phyloP scores from a whole-genome alignment of 441 rosid species.

The Corymbia calophylla region DNA sequence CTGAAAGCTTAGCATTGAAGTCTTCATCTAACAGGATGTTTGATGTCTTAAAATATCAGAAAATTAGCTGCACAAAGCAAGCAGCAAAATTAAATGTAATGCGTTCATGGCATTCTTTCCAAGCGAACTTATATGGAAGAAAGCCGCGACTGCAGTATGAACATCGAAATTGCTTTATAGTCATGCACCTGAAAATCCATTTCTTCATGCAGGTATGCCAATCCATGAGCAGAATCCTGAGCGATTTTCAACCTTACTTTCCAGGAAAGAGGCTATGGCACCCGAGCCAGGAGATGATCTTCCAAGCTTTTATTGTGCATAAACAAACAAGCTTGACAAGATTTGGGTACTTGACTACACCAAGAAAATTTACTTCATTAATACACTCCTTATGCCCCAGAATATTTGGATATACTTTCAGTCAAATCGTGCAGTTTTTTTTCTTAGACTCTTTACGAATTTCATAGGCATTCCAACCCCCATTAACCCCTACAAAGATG shows the following conservation, averaged over 20 bases:
- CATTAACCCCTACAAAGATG: neutral
- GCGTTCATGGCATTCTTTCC: neutral
- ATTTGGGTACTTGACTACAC: conserved; percentile 88
- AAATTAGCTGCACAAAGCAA: conserved; percentile 51
- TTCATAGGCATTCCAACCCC: neutral
- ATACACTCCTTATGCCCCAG: conserved; percentile 99
- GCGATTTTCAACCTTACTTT: conserved; percentile 66
- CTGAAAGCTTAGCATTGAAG: conserved; percentile 87
- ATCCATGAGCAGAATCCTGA: conserved; percentile 85
- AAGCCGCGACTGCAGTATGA: neutral
- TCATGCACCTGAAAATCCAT: conserved; percentile 83
- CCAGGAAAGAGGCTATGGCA: conserved; percentile 54
- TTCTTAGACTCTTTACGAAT: neutral
- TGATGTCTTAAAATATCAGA: conserved; percentile 88
- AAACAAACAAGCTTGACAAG: conserved; percentile 84
- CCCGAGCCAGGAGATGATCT: conserved; percentile 63
- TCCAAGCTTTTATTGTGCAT: conserved; percentile 88
- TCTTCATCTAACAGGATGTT: conserved; percentile 80
- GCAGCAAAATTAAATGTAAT: conserved; percentile 5
- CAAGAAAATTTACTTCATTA: conserved; percentile 87
- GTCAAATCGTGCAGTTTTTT: neutral
- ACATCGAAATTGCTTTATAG: neutral
- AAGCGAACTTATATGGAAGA: neutral
- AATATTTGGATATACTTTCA: conserved; percentile 2
- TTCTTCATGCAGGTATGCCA: conserved; percentile 92